These are phyloP conservation scores for Ceratocystis colombiana DNA, from an alignment of 2,329 filamentous ascomycete genomes.

Conservation along the genomic window DNA sequence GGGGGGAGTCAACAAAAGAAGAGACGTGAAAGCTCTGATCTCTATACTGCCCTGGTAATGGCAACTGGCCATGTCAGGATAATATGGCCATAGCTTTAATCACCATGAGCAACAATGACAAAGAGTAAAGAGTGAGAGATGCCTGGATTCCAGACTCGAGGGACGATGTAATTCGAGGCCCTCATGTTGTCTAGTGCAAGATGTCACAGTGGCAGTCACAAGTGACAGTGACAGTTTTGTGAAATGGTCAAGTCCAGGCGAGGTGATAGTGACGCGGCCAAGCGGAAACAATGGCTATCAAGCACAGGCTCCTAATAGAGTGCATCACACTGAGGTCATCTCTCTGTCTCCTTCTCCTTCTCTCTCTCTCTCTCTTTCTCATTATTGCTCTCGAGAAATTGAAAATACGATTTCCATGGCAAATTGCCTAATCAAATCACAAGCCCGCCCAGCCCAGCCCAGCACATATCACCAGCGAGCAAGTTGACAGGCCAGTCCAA, in stretches of 20 bases:
- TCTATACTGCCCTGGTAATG: not conserved
- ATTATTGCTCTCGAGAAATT: too few species aligned
- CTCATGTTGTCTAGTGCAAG: too few species aligned
- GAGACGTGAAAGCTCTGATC: not conserved
- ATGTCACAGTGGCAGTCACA: not conserved
- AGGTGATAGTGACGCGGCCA: not conserved
- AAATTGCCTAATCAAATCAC: too few species aligned
- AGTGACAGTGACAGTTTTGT: not conserved
- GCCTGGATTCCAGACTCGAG: too few species aligned
- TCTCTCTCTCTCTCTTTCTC: too few species aligned
- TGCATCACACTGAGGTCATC: too few species aligned
- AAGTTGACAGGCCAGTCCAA: not conserved
- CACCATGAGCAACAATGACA: not conserved
- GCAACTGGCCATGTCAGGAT: not conserved
- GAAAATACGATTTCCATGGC: too few species aligned
- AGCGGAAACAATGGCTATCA: not conserved
- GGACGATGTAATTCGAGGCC: too few species aligned
- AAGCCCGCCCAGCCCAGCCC: not conserved
- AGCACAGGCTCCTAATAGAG: too few species aligned
- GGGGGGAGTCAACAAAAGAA: too few species aligned
- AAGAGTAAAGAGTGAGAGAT: too few species aligned
- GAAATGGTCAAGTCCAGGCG: not conserved
- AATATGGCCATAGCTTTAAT: not conserved
- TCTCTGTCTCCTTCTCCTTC: too few species aligned
- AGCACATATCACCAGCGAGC: not conserved